Evolutionary conservation across 306 rosid genomes (phyloP).

Genomic region (Prosopis cineraria): DNA sequence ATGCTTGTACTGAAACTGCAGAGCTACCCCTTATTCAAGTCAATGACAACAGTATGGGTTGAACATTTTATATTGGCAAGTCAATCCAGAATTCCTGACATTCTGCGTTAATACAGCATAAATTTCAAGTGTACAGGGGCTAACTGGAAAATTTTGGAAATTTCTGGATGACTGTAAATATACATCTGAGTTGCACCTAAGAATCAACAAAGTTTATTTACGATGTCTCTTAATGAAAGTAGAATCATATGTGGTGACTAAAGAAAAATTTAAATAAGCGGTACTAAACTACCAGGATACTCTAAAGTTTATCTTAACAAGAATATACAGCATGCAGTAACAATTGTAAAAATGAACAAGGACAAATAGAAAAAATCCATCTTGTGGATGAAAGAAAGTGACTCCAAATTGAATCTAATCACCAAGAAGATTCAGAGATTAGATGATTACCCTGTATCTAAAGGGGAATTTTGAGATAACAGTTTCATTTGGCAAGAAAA

Average conservation of each 20-base stretch:
- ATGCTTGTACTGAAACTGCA: neutral
- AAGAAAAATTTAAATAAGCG: neutral
- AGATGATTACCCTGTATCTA: neutral
- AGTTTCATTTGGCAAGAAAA: neutral
- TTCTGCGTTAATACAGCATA: neutral
- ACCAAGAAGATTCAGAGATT: neutral
- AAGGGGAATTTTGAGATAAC: neutral
- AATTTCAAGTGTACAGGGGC: neutral
- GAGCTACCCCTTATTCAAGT: neutral
- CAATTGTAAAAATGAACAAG: neutral
- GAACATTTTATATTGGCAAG: slow-evolving; percentile 1
- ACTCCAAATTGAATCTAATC: neutral
- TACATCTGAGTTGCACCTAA: neutral
- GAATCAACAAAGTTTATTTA: neutral
- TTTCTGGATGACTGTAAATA: neutral
- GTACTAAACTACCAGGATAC: neutral
- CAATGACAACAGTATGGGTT: neutral
- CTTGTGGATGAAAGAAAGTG: neutral
- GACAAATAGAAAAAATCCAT: neutral
- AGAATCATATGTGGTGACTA: neutral
- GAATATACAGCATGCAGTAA: neutral
- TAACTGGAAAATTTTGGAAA: slow-evolving; percentile 13
- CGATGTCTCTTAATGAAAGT: neutral
- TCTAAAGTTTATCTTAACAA: neutral
- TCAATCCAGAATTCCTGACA: slow-evolving; percentile 5